Conservation (phyloP, 345 rosid species). For the Passiflora organensis region DNA sequence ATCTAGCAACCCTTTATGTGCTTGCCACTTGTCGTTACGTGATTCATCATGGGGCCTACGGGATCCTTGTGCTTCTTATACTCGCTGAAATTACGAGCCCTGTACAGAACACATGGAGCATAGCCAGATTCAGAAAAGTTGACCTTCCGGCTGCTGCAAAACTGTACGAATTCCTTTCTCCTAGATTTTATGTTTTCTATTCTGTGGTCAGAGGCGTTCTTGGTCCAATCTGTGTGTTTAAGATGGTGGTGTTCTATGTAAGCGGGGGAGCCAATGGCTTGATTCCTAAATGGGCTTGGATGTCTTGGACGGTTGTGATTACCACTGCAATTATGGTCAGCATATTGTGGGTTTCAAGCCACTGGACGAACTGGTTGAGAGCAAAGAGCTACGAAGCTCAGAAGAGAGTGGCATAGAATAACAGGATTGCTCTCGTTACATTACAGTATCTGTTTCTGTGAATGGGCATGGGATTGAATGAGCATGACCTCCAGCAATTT, state of each 20-base stretch:
- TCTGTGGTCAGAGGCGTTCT: conserved; percentile 57
- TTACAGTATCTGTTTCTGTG: too few relatives aligned
- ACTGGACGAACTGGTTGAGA: conserved; percentile 54
- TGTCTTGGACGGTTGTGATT: conserved; percentile 72
- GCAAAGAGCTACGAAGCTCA: conserved; percentile 22
- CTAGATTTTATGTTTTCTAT: conserved; percentile 49
- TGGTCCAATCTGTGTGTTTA: conserved; percentile 50
- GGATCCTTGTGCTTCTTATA: conserved; percentile 49
- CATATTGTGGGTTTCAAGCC: conserved; percentile 51
- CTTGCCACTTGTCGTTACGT: conserved; percentile 55
- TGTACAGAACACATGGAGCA: conserved; percentile 70
- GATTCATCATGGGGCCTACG: conserved; percentile 55
- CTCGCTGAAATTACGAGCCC: conserved; percentile 79
- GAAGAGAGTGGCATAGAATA: too few relatives aligned
- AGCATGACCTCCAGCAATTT: too few relatives aligned
- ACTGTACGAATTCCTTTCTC: conserved; percentile 41
- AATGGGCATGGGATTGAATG: too few relatives aligned
- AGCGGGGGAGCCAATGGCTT: conserved; percentile 36
- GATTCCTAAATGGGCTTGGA: conserved; percentile 77
- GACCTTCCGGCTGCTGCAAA: conserved; percentile 43
- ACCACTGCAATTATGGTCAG: conserved; percentile 51
- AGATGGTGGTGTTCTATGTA: conserved; percentile 44
- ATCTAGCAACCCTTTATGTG: conserved; percentile 71
- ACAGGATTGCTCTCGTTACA: too few relatives aligned
- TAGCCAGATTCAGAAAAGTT: conserved; percentile 36